These are phyloP conservation scores for Microascus cirrosus DNA, from an alignment of 2,329 filamentous ascomycete genomes.

Conservation along the genomic window DNA sequence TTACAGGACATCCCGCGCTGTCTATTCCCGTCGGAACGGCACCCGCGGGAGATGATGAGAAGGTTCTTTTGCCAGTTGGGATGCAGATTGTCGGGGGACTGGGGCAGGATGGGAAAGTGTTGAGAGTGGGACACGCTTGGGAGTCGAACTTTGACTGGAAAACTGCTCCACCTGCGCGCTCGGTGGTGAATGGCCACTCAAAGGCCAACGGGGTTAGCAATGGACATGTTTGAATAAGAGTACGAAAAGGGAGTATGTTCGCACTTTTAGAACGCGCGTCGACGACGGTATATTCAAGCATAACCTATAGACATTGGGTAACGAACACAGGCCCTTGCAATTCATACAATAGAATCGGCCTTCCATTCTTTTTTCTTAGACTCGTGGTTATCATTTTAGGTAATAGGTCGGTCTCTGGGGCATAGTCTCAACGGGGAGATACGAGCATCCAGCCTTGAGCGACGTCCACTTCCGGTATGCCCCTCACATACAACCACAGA, in stretches of 20 bases:
- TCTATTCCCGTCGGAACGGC: constrained; percentile 37
- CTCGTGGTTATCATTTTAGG: too few species aligned
- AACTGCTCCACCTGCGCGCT: background rate
- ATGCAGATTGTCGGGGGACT: constrained; percentile 43
- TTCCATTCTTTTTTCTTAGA: too few species aligned
- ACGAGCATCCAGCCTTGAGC: too few species aligned
- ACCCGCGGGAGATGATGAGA: constrained; percentile 22
- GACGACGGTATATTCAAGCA: background rate
- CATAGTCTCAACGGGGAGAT: too few species aligned
- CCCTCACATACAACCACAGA: too few species aligned
- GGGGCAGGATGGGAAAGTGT: constrained; percentile 36
- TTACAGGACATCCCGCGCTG: constrained; percentile 44
- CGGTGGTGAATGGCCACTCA: background rate
- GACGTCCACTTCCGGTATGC: too few species aligned
- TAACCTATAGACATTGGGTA: background rate
- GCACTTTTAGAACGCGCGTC: background rate
- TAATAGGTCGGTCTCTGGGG: too few species aligned
- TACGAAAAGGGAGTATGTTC: background rate
- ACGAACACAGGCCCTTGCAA: background rate
- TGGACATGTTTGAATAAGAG: background rate
- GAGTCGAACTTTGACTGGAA: constrained; percentile 33
- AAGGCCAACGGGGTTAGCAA: background rate
- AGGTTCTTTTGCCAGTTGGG: constrained; percentile 33
- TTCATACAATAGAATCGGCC: too few species aligned
- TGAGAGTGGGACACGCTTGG: constrained; percentile 32